These are phyloP conservation scores for Euclidium syriacum DNA, from an alignment of 345 rosid species.

Conservation along the genomic window DNA sequence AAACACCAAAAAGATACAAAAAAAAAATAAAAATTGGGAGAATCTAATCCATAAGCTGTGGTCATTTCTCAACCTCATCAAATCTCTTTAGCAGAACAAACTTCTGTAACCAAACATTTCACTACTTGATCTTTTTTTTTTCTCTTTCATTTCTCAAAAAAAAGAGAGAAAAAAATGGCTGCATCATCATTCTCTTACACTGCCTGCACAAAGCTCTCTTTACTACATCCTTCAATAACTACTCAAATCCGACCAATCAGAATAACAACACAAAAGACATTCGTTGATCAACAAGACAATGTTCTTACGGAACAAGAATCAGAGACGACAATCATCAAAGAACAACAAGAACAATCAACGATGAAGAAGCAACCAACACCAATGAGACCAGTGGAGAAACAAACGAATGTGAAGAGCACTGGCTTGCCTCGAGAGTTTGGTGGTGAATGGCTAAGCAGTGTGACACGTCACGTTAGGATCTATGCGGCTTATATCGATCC, in stretches of 20 bases:
- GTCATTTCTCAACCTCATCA: constrained; percentile 23
- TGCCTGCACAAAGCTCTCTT: constrained; percentile 23
- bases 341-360: constrained; percentile 18
- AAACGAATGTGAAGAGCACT: constrained; percentile 69
- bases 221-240: constrained; percentile 15
- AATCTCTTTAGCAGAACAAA: constrained; percentile 13
- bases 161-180: constrained; percentile 11
- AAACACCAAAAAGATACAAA: not conserved
- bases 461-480: constrained; percentile 66
- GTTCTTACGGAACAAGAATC: constrained; percentile 12
- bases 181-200: constrained; percentile 27
- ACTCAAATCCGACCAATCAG: constrained; percentile 20
- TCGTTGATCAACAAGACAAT: constrained; percentile 19
- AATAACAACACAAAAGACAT: constrained; percentile 18
- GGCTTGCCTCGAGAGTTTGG: constrained; percentile 66
- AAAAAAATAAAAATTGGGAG: not conserved
- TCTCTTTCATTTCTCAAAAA: not conserved
- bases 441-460: constrained; percentile 74
- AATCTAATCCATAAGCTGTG: constrained; percentile 31
- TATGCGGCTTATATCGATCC: constrained; percentile 79
- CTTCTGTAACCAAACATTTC: constrained; percentile 17
- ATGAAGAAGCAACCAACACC: constrained; percentile 37
- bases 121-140: not conserved
- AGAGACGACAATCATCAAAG: not conserved
- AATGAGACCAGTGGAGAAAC: constrained; percentile 79